Percentiles rank a stretch among this genome's conserved stretches.
Evolutionary conservation across 2,329 filamentous ascomycete species (phyloP).

Genomic region (Colletotrichum sp.): DNA sequence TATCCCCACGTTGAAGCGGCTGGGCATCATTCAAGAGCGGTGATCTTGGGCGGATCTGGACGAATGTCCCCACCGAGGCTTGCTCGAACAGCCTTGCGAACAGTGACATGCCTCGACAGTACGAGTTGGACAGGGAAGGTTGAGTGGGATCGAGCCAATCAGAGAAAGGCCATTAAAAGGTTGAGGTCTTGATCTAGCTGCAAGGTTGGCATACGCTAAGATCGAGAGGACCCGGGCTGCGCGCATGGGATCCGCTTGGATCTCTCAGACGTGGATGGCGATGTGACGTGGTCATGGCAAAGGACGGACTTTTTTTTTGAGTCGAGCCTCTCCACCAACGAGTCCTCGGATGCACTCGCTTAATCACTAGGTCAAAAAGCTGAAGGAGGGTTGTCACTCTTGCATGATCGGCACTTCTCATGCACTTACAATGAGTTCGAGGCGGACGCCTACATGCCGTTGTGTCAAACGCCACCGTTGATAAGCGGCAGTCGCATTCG

Average conservation of each 20-base stretch:
- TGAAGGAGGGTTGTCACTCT: neutral
- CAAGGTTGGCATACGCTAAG: slow-evolving; percentile 11
- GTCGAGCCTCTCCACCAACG: neutral
- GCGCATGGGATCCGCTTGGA: slow-evolving; percentile 16
- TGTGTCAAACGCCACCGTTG: neutral
- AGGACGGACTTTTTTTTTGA: neutral
- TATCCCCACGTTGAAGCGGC: neutral
- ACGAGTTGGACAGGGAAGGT: neutral
- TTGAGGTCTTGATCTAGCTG: neutral
- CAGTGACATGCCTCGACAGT: neutral
- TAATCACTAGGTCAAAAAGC: neutral
- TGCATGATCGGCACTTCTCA: neutral
- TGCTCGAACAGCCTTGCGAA: neutral
- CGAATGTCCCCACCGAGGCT: neutral
- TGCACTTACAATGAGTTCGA: neutral
- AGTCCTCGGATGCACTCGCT: neutral
- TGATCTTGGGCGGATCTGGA: neutral
- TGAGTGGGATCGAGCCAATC: neutral
- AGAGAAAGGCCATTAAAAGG: neutral
- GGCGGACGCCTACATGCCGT: neutral
- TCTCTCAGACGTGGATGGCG: slow-evolving; percentile 3
- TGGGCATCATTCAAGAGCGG: neutral
- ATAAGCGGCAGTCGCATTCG: neutral
- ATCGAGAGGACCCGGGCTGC: neutral
- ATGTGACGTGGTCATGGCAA: slow-evolving; percentile 14